phyloP scores from a whole-genome alignment of 805 yeast species.

The Yarrowia porcina region DNA sequence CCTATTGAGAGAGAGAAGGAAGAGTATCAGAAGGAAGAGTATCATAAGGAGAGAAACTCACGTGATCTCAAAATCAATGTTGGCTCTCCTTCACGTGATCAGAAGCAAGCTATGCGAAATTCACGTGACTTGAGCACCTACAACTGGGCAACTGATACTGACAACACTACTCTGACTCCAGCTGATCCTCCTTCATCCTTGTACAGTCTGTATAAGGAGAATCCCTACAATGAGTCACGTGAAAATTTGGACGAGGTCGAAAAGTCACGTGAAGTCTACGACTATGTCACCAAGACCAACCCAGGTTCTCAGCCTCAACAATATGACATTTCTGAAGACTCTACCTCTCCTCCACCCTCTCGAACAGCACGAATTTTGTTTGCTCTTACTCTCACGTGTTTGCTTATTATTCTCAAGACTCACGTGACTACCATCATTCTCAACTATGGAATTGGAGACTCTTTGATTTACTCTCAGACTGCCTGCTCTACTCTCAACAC shows the following conservation, averaged over 20 bases:
- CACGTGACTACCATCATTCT: slow-evolving; percentile 6
- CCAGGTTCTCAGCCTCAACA: background rate
- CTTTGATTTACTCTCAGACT: slow-evolving; percentile 1
- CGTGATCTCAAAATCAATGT: background rate
- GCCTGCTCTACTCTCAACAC: slow-evolving; percentile 17
- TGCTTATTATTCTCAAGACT: background rate
- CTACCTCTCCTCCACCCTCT: background rate
- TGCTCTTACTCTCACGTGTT: background rate
- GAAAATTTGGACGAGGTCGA: background rate
- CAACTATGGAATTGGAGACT: background rate
- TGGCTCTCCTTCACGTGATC: no score
- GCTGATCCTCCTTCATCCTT: background rate
- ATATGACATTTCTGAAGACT: background rate
- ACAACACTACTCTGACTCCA: background rate
- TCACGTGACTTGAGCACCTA: slow-evolving; percentile 3
- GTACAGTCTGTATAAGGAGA: background rate
- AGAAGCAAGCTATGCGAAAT: no score
- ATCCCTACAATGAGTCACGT: slow-evolving; percentile 1
- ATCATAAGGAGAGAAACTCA: background rate
- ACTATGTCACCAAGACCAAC: background rate
- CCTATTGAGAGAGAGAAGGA: background rate
- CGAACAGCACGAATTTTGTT: background rate
- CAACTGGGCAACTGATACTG: slow-evolving; percentile 3
- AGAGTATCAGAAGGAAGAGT: background rate
- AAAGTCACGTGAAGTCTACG: background rate